A percentile compares a stretch with the other conserved stretches of the same genome.
Conservation (phyloP, 805 yeast species). For the Lachancea thermotolerans region DNA sequence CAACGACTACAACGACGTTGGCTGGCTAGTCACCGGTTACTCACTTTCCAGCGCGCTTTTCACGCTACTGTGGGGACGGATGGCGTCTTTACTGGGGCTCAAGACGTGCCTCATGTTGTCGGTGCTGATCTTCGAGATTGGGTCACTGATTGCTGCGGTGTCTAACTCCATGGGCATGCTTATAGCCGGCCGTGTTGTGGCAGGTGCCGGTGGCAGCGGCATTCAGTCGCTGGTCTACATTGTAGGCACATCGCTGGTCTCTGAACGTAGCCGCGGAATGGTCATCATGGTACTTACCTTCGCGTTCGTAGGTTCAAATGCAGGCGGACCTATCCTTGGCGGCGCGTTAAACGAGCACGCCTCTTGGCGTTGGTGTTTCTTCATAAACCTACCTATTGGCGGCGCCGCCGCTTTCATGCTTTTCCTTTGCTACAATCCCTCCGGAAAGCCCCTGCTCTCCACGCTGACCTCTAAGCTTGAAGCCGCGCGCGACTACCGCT, state of each 20-base stretch:
- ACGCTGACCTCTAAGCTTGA: not conserved
- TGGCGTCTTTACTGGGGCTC: conserved; percentile 52
- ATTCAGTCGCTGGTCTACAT: conserved; percentile 51
- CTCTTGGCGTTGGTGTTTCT: conserved; percentile 74
- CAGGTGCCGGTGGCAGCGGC: conserved; percentile 70
- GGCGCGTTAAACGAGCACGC: conserved; percentile 55
- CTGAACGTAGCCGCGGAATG: conserved; percentile 20
- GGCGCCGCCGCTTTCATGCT: conserved; percentile 33
- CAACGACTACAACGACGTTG: conserved; percentile 42
- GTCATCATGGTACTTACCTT: conserved; percentile 20
- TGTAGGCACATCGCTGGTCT: conserved; percentile 37
- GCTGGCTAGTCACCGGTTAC: conserved; percentile 55
- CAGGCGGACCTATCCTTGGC: conserved; percentile 58
- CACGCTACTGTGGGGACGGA: conserved; percentile 51
- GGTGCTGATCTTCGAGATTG: conserved; percentile 50
- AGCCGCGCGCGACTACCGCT: not conserved
- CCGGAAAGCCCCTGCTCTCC: not conserved
- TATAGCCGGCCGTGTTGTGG: conserved; percentile 64
- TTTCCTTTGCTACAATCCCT: conserved; percentile 15
- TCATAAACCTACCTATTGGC: conserved; percentile 61
- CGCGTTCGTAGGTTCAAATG: conserved; percentile 44
- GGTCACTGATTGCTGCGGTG: conserved; percentile 54
- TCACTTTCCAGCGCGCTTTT: conserved; percentile 47
- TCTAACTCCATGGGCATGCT: conserved; percentile 50
- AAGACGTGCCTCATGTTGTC: conserved; percentile 43